These are phyloP conservation scores for Salix dunnii DNA, from an alignment of 345 rosid genomes.

Conservation along the genomic window DNA sequence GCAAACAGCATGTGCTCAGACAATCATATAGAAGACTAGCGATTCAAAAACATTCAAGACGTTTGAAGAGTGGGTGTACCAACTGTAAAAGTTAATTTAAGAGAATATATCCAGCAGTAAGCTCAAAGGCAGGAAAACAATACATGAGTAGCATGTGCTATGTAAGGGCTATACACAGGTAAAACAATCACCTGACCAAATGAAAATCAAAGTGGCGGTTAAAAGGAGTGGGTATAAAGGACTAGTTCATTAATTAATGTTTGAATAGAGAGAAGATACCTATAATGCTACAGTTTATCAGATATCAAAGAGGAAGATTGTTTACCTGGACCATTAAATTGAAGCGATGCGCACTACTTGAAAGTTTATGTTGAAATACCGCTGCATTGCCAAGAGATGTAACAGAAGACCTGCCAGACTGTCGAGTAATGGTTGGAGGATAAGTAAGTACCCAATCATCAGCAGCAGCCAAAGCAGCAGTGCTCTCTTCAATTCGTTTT, in stretches of 20 bases:
- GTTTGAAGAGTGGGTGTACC: neutral
- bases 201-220: neutral
- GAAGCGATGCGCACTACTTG: slow-evolving; percentile 95
- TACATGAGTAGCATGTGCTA: neutral
- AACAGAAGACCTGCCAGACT: slow-evolving; percentile 55
- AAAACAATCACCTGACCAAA: neutral
- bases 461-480: slow-evolving; percentile 98
- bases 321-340: slow-evolving; percentile 98
- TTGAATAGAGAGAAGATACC: neutral
- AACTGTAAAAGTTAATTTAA: neutral
- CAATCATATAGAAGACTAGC: neutral
- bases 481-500: slow-evolving; percentile 94
- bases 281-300: neutral
- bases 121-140: neutral
- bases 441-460: slow-evolving; percentile 93
- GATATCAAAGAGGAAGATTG: neutral
- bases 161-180: neutral
- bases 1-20: neutral
- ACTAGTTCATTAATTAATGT: neutral
- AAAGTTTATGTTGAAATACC: slow-evolving; percentile 80
- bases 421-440: slow-evolving; percentile 61
- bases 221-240: neutral
- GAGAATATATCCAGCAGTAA: neutral
- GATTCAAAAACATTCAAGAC: neutral
- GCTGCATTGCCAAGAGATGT: slow-evolving; percentile 43